Conservation (phyloP, 73 alveolate species). For the Stentor roeselii region DNA sequence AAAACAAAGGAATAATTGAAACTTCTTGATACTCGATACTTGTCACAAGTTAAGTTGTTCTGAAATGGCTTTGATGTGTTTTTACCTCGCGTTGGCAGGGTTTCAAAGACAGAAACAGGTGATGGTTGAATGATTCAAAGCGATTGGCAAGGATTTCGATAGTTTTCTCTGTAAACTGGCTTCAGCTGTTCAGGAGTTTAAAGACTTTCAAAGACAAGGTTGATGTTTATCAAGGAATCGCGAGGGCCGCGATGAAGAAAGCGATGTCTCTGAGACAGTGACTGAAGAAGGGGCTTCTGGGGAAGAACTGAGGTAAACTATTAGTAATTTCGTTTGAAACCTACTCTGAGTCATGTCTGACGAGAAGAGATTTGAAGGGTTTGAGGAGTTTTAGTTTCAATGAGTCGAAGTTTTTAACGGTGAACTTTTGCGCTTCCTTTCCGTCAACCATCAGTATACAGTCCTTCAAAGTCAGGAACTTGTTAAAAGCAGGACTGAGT, state of each 20-base stretch:
- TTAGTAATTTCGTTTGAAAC: background rate
- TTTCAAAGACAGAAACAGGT: background rate
- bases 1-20: conserved; percentile 14
- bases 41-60: background rate
- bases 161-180: background rate
- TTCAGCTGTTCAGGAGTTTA: background rate
- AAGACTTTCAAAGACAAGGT: background rate
- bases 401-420: too few species aligned
- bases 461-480: too few species aligned
- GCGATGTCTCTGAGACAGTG: background rate
- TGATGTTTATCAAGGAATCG: background rate
- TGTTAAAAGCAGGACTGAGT: too few species aligned
- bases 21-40: background rate
- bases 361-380: too few species aligned
- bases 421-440: too few species aligned
- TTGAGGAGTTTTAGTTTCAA: too few species aligned
- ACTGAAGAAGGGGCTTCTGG: too few species aligned
- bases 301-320: background rate
- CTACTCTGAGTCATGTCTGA: background rate
- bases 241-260: background rate
- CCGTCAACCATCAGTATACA: too few species aligned
- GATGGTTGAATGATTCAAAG: background rate
- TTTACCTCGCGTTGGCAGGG: background rate
- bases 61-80: background rate
- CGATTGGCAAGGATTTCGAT: background rate